Conservation (phyloP, 306 rosid genomes). For the Myrica gale region DNA sequence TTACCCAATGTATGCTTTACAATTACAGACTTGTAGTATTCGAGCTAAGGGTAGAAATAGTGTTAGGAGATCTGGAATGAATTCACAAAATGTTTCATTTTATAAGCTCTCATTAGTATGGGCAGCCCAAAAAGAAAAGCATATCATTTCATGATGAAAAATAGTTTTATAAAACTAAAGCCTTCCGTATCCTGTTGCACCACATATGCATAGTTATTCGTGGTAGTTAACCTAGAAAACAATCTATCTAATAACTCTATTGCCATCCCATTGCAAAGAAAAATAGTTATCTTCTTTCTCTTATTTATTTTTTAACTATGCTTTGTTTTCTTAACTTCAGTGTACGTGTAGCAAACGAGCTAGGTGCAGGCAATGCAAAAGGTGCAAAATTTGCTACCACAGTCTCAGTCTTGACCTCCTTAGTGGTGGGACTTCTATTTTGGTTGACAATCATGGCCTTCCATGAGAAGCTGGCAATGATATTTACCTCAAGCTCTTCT, state of each 20-base stretch:
- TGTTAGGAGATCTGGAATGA: background rate
- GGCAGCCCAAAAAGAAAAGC: too few species aligned
- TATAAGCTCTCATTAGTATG: too few species aligned
- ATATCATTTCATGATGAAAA: background rate
- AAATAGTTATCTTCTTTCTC: background rate
- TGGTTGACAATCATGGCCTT: conserved; percentile 45
- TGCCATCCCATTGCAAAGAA: background rate
- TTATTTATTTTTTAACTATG: background rate
- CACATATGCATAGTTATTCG: background rate
- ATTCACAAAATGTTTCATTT: background rate
- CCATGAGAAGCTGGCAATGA: conserved; percentile 54
- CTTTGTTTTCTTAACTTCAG: conserved; percentile 29
- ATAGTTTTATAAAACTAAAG: background rate
- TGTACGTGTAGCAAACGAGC: conserved; percentile 68
- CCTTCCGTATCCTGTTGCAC: background rate
- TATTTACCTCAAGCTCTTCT: conserved; percentile 51
- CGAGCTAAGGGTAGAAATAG: background rate
- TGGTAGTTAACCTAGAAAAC: background rate
- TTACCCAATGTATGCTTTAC: too few species aligned
- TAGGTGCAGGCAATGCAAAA: conserved; percentile 65
- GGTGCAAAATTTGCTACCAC: conserved; percentile 63
- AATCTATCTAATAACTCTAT: background rate
- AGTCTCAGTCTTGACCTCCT: conserved; percentile 51
- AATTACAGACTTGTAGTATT: background rate
- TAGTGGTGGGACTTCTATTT: conserved; percentile 49